phyloP scores from a whole-genome alignment of 2,329 filamentous ascomycete genomes.

The Lecanicillium sp. region DNA sequence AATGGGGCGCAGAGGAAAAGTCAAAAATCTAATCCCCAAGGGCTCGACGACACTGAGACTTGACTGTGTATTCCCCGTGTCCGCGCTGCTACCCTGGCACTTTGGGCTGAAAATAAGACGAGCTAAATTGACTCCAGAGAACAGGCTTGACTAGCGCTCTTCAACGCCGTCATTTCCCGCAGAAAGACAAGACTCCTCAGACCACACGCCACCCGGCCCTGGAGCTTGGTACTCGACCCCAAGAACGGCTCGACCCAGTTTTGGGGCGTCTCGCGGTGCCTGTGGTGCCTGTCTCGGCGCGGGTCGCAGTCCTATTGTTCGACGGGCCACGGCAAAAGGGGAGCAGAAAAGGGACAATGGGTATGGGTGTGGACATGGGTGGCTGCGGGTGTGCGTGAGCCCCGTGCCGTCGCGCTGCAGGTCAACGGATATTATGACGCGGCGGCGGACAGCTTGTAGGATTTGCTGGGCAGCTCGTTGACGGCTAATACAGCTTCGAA shows the following conservation, averaged over 20 bases:
- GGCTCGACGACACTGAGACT: too few relatives aligned
- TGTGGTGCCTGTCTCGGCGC: background rate
- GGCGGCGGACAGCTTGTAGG: too few relatives aligned
- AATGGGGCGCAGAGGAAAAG: too few relatives aligned
- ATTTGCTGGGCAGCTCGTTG: too few relatives aligned
- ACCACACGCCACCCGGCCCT: background rate
- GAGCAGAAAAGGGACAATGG: too few relatives aligned
- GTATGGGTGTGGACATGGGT: too few relatives aligned
- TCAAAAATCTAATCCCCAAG: too few relatives aligned
- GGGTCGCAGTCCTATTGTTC: background rate
- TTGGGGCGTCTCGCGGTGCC: background rate
- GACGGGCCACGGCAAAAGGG: background rate
- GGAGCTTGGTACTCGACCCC: background rate
- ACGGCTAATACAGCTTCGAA: too few relatives aligned
- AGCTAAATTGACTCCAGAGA: constrained; percentile 3
- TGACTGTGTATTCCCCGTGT: background rate
- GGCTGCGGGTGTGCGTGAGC: too few relatives aligned
- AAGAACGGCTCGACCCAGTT: constrained; percentile 6
- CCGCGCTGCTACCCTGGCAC: background rate
- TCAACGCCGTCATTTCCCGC: constrained; percentile 2
- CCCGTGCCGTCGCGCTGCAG: too few relatives aligned
- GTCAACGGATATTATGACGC: too few relatives aligned
- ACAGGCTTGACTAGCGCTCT: background rate
- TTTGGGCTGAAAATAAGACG: background rate
- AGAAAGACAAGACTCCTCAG: too few relatives aligned